A percentile compares a stretch with the other conserved stretches of the same genome.
Conservation (phyloP, 768 basidiomycete species). For the Epithele typhae region DNA sequence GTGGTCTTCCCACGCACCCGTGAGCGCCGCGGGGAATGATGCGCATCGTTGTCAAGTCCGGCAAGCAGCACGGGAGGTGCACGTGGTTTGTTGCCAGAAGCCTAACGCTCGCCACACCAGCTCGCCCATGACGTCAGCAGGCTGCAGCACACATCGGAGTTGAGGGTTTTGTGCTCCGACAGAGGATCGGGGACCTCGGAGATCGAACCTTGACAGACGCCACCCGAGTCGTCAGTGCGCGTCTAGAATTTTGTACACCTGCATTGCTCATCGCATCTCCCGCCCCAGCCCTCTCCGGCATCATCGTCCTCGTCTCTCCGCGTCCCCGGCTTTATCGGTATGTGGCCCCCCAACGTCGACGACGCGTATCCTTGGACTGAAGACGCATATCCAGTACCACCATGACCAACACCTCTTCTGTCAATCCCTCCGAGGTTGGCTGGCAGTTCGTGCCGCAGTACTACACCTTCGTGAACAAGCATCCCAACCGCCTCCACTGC, state of each 20-base stretch:
- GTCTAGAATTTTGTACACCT: slow-evolving; percentile 22
- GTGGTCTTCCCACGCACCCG: no score
- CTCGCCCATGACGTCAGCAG: no score
- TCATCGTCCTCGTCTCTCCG: slow-evolving; percentile 23
- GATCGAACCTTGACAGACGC: not conserved
- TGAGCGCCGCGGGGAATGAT: no score
- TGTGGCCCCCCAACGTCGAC: slow-evolving; percentile 29
- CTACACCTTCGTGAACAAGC: slow-evolving; percentile 98
- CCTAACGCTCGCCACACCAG: no score
- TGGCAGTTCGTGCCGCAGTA: slow-evolving; percentile 99
- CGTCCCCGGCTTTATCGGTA: slow-evolving; percentile 15
- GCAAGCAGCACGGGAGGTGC: no score
- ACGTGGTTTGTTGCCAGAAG: no score
- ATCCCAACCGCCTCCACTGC: slow-evolving; percentile 93
- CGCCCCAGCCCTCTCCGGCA: slow-evolving; percentile 24
- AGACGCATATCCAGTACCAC: slow-evolving; percentile 15
- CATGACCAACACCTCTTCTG: slow-evolving; percentile 29
- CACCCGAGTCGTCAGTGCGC: slow-evolving; percentile 18
- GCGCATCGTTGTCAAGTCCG: no score
- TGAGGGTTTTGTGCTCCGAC: no score
- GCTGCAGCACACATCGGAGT: no score
- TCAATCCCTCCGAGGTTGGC: slow-evolving; percentile 92
- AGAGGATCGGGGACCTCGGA: not conserved
- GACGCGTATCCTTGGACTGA: not conserved
- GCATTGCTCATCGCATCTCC: slow-evolving; percentile 19